These are phyloP conservation scores for Hyaloperonospora arabidopsidis DNA, from an alignment of 352 stramenopile genomes.

Conservation along the genomic window DNA sequence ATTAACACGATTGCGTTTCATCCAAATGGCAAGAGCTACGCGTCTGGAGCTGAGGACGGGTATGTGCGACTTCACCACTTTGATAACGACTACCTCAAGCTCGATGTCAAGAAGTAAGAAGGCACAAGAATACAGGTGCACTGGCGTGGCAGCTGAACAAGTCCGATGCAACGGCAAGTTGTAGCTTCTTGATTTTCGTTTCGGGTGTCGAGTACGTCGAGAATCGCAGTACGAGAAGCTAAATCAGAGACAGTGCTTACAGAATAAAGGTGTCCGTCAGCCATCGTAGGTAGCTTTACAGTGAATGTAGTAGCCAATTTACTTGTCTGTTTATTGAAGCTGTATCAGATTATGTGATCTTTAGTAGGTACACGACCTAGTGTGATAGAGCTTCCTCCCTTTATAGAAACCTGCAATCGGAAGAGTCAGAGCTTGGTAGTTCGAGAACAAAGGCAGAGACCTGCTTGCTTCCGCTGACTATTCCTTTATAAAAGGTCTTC, in stretches of 20 bases:
- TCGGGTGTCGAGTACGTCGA: too few relatives aligned
- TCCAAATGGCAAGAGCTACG: conserved; percentile 96
- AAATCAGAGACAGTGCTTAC: conserved; percentile 7
- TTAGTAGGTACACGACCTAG: too few relatives aligned
- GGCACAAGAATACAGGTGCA: conserved; percentile 7
- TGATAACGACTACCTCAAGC: conserved; percentile 95
- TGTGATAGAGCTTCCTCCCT: too few relatives aligned
- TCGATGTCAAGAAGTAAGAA: conserved; percentile 23
- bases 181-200: conserved; percentile 2
- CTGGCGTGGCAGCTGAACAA: conserved; percentile 5
- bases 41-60: conserved; percentile 97
- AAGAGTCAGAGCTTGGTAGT: too few relatives aligned
- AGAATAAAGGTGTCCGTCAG: conserved; percentile 17
- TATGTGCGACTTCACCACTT: conserved; percentile 98
- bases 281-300: conserved; percentile 29
- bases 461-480: too few relatives aligned
- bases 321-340: conserved; percentile 12
- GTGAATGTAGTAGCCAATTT: conserved; percentile 21
- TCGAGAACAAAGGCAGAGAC: too few relatives aligned
- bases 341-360: conserved; percentile 28
- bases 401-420: too few relatives aligned
- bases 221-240: conserved; percentile 1
- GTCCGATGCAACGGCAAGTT: neutral
- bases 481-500: too few relatives aligned
- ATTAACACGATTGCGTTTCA: conserved; percentile 99